A percentile compares a stretch with the other conserved stretches of the same genome.
Evolutionary conservation across 2,329 filamentous ascomycete genomes (phyloP).

Genomic region (Clathrospora elynae): DNA sequence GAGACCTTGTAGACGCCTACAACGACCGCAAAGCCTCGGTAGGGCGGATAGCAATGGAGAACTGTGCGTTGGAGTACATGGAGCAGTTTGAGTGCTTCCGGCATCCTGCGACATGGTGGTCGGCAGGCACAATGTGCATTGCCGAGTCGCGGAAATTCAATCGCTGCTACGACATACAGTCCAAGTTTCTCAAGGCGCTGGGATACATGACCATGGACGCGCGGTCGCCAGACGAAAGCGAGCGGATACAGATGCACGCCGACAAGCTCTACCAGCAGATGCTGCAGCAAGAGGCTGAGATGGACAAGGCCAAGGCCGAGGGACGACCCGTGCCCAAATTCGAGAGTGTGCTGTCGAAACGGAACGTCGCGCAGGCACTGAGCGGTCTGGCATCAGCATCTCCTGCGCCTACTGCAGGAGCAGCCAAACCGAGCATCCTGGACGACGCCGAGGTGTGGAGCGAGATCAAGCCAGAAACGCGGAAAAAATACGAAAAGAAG

Average conservation of each 20-base stretch:
- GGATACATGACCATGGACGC: constrained; percentile 78
- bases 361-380: constrained; percentile 37
- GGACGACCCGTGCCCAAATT: constrained; percentile 62
- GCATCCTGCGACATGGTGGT: constrained; percentile 65
- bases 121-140: constrained; percentile 79
- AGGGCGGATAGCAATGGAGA: constrained; percentile 83
- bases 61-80: constrained; percentile 86
- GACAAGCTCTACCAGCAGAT: constrained; percentile 89
- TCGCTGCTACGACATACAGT: constrained; percentile 87
- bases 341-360: constrained; percentile 58
- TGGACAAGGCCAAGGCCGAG: constrained; percentile 70
- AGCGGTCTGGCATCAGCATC: constrained; percentile 21
- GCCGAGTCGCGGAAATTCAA: constrained; percentile 78
- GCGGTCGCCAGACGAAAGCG: constrained; percentile 73
- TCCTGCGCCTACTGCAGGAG: constrained; percentile 9
- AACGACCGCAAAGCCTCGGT: constrained; percentile 81
- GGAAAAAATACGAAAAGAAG: constrained; percentile 42
- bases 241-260: constrained; percentile 88
- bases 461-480: constrained; percentile 37
- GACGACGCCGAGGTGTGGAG: constrained; percentile 37
- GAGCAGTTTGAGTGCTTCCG: constrained; percentile 83
- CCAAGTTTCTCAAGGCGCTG: constrained; percentile 86
- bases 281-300: constrained; percentile 76
- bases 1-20: constrained; percentile 79
- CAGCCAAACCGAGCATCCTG: constrained; percentile 1